Percentiles rank a stretch among this genome's conserved stretches.
Conservation (phyloP, 495 filamentous ascomycete species). For the Podospora pseudocomata region DNA sequence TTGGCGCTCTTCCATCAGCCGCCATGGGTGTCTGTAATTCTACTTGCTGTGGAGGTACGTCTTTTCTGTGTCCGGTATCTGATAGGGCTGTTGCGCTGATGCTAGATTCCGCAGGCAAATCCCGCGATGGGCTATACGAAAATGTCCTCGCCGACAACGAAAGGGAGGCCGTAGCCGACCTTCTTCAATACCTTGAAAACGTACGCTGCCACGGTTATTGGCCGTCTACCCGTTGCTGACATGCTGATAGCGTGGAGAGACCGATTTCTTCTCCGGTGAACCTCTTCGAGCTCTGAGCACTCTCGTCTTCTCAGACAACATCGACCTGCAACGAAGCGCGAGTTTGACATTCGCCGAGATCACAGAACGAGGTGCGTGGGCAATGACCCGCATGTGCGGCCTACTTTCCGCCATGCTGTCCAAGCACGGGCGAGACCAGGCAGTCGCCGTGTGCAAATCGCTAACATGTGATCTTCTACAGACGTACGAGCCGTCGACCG, state of each 20-base stretch:
- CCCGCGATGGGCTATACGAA: slow-evolving; percentile 92
- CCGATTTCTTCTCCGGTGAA: slow-evolving; percentile 96
- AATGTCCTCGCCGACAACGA: slow-evolving; percentile 94
- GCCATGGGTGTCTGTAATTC: slow-evolving; percentile 44
- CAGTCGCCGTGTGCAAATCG: neutral
- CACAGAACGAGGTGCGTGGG: slow-evolving; percentile 83
- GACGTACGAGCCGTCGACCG: slow-evolving; percentile 96
- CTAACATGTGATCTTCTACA: slow-evolving; percentile 36
- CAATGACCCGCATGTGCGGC: neutral
- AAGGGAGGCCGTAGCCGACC: slow-evolving; percentile 92
- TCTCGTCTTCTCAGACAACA: slow-evolving; percentile 96
- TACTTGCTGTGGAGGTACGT: slow-evolving; percentile 40
- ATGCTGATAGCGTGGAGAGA: slow-evolving; percentile 70
- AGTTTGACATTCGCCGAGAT: slow-evolving; percentile 99
- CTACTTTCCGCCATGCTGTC: too few relatives aligned
- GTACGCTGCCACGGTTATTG: slow-evolving; percentile 48
- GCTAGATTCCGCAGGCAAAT: slow-evolving; percentile 55
- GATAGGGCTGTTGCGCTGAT: slow-evolving; percentile 13
- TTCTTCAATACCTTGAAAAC: slow-evolving; percentile 93
- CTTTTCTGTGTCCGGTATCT: neutral
- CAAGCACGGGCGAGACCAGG: neutral
- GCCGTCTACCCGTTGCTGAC: slow-evolving; percentile 18
- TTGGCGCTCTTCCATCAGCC: slow-evolving; percentile 17
- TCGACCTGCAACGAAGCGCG: slow-evolving; percentile 94
- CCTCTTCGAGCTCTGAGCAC: slow-evolving; percentile 93